Percentiles rank a stretch among this genome's conserved stretches.
phyloP scores from a whole-genome alignment of 2,329 filamentous ascomycete species.

The Fusarium sambucinum region DNA sequence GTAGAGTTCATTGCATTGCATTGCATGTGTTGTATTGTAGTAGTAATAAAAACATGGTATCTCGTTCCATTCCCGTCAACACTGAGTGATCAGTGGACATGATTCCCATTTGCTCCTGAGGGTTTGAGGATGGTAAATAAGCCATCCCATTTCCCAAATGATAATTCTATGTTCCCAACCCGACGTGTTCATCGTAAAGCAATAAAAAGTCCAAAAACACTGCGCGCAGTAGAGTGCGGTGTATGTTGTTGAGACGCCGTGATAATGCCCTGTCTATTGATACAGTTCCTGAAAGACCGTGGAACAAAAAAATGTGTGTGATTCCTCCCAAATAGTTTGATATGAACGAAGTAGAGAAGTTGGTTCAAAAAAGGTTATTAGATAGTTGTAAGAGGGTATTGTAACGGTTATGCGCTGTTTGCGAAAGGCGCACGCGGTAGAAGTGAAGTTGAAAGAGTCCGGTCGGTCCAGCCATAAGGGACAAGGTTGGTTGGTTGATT shows the following conservation, averaged over 20 bases:
- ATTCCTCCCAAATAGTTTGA: conserved; percentile 41
- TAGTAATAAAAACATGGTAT: conserved; percentile 43
- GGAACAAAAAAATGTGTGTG: conserved; percentile 26
- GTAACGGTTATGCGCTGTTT: conserved; percentile 32
- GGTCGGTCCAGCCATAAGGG: conserved; percentile 47
- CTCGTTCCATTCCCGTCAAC: conserved; percentile 47
- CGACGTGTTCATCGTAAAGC: conserved; percentile 47
- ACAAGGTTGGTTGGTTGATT: conserved; percentile 26
- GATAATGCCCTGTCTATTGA: conserved; percentile 48
- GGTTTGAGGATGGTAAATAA: conserved; percentile 28
- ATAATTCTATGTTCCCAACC: conserved; percentile 49
- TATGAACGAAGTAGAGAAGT: conserved; percentile 34
- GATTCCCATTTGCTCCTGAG: conserved; percentile 41
- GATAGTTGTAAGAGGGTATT: conserved; percentile 45
- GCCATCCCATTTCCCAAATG: conserved; percentile 40
- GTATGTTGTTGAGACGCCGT: conserved; percentile 47
- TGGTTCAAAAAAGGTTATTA: conserved; percentile 35
- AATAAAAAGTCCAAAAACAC: conserved; percentile 28
- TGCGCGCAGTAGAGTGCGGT: conserved; percentile 28
- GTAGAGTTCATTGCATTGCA: conserved; percentile 4
- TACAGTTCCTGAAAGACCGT: conserved; percentile 46
- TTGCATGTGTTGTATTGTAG: conserved; percentile 5
- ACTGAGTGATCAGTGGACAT: conserved; percentile 49
- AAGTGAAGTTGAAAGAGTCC: conserved; percentile 44
- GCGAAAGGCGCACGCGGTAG: conserved; percentile 29